Conservation (phyloP, 2,329 filamentous ascomycete species). For the Elsinoe necatrix region DNA sequence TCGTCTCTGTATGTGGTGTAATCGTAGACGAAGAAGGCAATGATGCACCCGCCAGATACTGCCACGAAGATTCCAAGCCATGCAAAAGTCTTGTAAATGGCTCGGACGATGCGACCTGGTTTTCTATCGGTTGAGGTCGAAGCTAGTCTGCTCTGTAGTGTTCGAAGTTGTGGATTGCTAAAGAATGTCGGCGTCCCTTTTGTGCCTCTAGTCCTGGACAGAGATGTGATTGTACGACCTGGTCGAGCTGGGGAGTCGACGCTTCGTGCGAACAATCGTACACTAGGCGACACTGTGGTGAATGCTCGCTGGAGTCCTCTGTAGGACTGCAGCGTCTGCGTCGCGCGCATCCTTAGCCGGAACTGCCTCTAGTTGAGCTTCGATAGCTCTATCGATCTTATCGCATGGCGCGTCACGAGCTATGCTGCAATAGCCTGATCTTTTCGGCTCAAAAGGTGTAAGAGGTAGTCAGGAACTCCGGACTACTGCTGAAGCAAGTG, state of each 20-base stretch:
- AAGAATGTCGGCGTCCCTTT: background rate
- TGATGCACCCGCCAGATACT: constrained; percentile 58
- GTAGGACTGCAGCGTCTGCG: background rate
- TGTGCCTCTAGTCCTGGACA: background rate
- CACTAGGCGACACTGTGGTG: background rate
- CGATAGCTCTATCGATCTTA: background rate
- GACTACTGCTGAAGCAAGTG: background rate
- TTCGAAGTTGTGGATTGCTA: background rate
- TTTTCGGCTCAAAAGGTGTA: background rate
- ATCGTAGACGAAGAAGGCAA: constrained; percentile 90
- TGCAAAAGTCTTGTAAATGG: constrained; percentile 61
- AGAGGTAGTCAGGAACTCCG: background rate
- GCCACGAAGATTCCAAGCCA: constrained; percentile 67
- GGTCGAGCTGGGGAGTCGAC: background rate
- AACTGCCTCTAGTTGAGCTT: background rate
- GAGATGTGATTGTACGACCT: background rate
- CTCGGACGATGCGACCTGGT: constrained; percentile 34
- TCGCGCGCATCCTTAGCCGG: background rate
- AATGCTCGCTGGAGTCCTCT: background rate
- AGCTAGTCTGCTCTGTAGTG: constrained; percentile 4
- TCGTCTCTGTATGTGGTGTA: constrained; percentile 78
- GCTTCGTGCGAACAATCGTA: background rate
- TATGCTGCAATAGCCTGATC: background rate
- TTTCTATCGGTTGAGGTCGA: background rate
- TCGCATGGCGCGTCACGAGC: background rate